Base-by-base conservation (phyloP, 176 grass and related monocot species). In the Elaeis guineensis region DNA sequence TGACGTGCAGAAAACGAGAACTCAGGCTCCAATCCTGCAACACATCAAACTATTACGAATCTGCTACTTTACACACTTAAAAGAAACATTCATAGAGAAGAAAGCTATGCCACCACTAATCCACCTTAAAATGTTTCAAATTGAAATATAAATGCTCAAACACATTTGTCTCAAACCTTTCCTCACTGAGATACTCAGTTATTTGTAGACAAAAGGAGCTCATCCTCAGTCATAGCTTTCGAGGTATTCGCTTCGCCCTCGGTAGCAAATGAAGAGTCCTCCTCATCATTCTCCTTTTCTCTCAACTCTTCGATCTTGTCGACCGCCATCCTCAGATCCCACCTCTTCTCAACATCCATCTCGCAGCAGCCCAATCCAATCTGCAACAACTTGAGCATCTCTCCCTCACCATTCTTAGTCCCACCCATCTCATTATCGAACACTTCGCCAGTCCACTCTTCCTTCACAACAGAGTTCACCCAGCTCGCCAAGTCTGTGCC, bases 321-420 rank as follows among this genome's bases (percentile, higher is more conserved):
- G 25, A 97, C 21, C 0, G 76, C 87, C 19, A 74, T 78, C 14
- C 53, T 58, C 63, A 91, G 20, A 17, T 82, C 87, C 87, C 87
- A 91, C 0, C 87, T 74, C 16, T 18, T 69, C 3, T 15, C 55
- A 6, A 83, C 72, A 57, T 97, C 72, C 2, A 57, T 6, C 23
- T 97, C 92, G 63, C 92, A 97, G 78, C 92, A 97, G 0, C 72
- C 84, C n/a, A 97, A 76, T 0, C 84, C 92, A 30, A 97, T 58
- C 81, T 78, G 75, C 72, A 97, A 75, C 58, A 97, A 72, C 78
- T 91, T 97, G 8, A 85, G 32, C 92, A 97, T 97, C 78, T 97
- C 87, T 7, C 81, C 92, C 69, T 88, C 83, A 5, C 49, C 73
- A 69, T 71, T 64, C 19, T 79, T 25, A 0, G 72, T 76, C 16